Conservation (phyloP, 75 land plant species). For the Isoetes taiwanensis region DNA sequence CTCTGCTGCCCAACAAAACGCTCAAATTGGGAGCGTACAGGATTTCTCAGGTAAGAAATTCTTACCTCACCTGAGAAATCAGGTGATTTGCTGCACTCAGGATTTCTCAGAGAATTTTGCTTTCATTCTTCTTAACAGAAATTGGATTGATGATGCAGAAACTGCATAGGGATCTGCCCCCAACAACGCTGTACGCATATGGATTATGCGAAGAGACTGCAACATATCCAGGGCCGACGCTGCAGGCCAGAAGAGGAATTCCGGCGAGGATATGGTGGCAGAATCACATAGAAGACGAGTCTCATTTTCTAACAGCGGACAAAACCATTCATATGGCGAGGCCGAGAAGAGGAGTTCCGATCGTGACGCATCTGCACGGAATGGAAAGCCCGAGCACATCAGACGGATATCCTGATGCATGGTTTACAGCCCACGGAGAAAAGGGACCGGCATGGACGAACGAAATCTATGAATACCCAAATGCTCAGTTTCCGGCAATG, state of each 20-base stretch:
- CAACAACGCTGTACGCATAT: conserved; percentile 19
- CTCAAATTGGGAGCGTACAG: conserved; percentile 10
- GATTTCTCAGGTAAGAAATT: conserved; percentile 12
- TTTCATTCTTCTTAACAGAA: too few species aligned
- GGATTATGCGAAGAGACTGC: conserved; percentile 8
- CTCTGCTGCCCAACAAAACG: neutral
- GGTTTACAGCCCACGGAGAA: conserved; percentile 11
- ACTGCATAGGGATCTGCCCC: conserved; percentile 20
- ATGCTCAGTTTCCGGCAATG: conserved; percentile 9
- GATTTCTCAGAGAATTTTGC: too few species aligned
- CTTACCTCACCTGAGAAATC: too few species aligned
- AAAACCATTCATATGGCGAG: conserved; percentile 5
- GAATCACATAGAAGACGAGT: conserved; percentile 12
- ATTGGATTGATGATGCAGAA: too few species aligned
- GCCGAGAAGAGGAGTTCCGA: conserved; percentile 11
- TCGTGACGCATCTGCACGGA: conserved; percentile 17
- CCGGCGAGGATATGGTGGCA: conserved; percentile 13
- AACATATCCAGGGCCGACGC: conserved; percentile 18
- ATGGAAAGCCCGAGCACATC: neutral
- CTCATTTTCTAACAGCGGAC: conserved; percentile 8
- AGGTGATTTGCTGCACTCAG: too few species aligned
- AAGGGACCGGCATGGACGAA: neutral
- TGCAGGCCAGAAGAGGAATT: neutral
- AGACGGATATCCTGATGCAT: conserved; percentile 17
- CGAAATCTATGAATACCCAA: conserved; percentile 6